Percentiles rank a stretch among this genome's conserved stretches.
Conservation (phyloP, 495 filamentous ascomycete genomes). For the Penicillium flavigenum region DNA sequence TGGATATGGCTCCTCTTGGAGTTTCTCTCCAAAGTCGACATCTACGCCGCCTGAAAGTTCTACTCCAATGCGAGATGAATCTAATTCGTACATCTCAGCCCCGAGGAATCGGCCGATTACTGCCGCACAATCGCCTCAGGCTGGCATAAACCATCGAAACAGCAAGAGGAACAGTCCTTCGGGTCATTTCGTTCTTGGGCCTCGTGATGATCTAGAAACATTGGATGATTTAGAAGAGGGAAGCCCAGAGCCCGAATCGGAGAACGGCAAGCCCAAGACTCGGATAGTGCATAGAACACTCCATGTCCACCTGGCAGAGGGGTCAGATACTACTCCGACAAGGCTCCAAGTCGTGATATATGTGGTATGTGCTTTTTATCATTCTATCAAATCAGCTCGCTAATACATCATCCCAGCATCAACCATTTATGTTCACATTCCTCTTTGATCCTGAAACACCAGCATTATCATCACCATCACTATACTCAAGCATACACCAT, state of each 20-base stretch:
- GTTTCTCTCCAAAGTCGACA: constrained; percentile 35
- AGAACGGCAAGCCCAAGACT: constrained; percentile 32
- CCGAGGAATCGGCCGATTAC: constrained; percentile 6
- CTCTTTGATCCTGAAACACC: constrained; percentile 73
- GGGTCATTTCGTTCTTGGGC: constrained; percentile 27
- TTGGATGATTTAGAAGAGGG: constrained; percentile 33
- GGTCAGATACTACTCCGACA: constrained; percentile 26
- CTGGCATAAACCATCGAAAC: neutral
- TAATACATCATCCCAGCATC: constrained; percentile 44
- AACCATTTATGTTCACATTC: constrained; percentile 89
- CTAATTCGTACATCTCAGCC: constrained; percentile 6
- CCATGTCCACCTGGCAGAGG: constrained; percentile 38
- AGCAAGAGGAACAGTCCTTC: constrained; percentile 3
- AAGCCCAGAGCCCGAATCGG: constrained; percentile 21
- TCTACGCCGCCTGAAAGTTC: constrained; percentile 21
- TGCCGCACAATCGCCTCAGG: constrained; percentile 5
- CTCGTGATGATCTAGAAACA: constrained; percentile 30
- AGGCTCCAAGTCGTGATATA: constrained; percentile 73
- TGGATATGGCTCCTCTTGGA: constrained; percentile 62
- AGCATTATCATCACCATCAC: constrained; percentile 61
- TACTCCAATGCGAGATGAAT: constrained; percentile 2
- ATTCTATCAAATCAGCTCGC: neutral
- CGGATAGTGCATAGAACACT: constrained; percentile 52
- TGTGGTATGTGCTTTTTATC: constrained; percentile 42
- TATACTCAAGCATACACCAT: constrained; percentile 80